Percentiles rank a stretch among this genome's conserved stretches.
Conservation (phyloP, 768 basidiomycete species). For the Leucocoprinus sp. region DNA sequence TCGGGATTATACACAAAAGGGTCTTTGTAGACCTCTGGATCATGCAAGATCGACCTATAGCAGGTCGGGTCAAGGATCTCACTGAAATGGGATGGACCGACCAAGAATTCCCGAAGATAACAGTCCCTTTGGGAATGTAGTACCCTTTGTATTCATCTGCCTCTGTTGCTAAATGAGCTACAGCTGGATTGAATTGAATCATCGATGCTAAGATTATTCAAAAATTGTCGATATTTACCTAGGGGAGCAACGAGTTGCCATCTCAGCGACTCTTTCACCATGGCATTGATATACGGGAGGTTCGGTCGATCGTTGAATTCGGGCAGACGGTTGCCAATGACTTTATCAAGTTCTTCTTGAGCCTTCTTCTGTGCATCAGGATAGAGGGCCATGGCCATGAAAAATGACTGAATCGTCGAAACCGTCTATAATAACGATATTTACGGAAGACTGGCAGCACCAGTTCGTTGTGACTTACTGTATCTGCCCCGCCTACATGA, state of each 20-base stretch:
- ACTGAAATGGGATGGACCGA: too few species aligned
- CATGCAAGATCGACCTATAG: neutral
- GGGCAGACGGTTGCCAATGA: slow-evolving; percentile 31
- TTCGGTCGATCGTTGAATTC: slow-evolving; percentile 22
- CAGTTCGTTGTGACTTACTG: neutral
- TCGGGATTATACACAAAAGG: too few species aligned
- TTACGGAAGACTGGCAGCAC: too few species aligned
- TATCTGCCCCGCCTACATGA: neutral
- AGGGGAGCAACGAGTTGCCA: slow-evolving; percentile 16
- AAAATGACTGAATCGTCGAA: slow-evolving; percentile 1
- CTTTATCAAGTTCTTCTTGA: slow-evolving; percentile 6
- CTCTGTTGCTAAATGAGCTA: slow-evolving; percentile 1
- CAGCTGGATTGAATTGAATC: neutral
- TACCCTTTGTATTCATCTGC: slow-evolving; percentile 13
- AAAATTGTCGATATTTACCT: neutral
- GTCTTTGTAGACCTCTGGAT: too few species aligned
- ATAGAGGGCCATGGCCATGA: slow-evolving; percentile 9
- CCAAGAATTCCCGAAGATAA: slow-evolving; percentile 14
- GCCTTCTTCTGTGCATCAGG: slow-evolving; percentile 11
- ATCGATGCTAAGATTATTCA: neutral
- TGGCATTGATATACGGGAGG: slow-evolving; percentile 27
- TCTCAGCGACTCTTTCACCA: slow-evolving; percentile 24
- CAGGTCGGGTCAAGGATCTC: too few species aligned
- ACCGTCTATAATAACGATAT: neutral
- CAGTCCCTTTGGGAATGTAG: slow-evolving; percentile 14